Conservation (phyloP, 176 grass and related monocot species). For the Alloteropsis semialata region DNA sequence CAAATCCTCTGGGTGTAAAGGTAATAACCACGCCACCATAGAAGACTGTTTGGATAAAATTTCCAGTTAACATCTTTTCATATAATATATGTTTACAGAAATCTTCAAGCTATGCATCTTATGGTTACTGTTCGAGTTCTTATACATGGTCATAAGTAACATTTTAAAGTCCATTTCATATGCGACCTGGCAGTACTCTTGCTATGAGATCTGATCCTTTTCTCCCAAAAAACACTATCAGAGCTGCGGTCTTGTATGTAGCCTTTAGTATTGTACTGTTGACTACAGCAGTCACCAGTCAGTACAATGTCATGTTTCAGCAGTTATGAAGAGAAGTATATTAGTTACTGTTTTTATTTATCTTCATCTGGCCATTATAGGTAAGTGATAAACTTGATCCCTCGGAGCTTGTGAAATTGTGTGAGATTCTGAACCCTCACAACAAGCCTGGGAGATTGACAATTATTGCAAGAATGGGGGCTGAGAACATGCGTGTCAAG, state of each 20-base stretch:
- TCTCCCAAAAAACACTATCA: background rate
- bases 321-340: background rate
- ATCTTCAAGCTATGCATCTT: background rate
- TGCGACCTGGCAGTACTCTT: background rate
- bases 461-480: constrained; percentile 61
- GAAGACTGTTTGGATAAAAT: background rate
- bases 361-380: constrained; percentile 5
- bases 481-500: constrained; percentile 50
- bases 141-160: background rate
- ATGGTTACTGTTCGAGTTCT: background rate
- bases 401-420: constrained; percentile 48
- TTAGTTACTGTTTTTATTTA: background rate
- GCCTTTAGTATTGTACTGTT: background rate
- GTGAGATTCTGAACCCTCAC: constrained; percentile 59
- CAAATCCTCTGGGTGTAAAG: constrained; percentile 60
- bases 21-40: constrained; percentile 10
- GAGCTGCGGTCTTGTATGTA: background rate
- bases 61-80: background rate
- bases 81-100: background rate
- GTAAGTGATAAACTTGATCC: constrained; percentile 64
- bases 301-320: background rate
- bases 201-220: background rate
- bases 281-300: background rate
- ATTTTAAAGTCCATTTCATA: background rate
- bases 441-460: constrained; percentile 57